Evolutionary conservation across 495 filamentous ascomycete genomes (phyloP), one percentile per base, ranked within the genome.

Genomic region (Trichocladium antarcticum): DNA sequence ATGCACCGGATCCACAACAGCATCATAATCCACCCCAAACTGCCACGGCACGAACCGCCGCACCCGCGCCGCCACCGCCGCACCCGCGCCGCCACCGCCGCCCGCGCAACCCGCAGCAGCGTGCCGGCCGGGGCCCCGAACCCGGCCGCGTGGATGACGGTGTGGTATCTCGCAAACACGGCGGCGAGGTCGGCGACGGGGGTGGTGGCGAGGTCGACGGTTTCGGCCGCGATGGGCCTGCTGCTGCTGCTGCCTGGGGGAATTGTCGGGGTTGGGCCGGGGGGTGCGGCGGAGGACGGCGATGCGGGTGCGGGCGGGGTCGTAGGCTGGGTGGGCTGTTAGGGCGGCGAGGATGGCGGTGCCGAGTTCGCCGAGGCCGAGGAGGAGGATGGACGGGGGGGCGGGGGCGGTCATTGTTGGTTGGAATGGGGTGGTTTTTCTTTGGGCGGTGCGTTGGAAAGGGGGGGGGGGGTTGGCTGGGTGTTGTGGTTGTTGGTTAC

Each of bases 1-100:
- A 2, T 32, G 31, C 14, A 6, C 22, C 12, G 9, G 31, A 11
- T 19, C 31, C 0, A 1, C 43, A 29, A 83, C 75, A 27, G 64
- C 61, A 48, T 79, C 75, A 56, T 84, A 83, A 54, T 84, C 77
- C 2, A 81, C 69, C 8, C 80, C 80, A 59, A 78, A 82, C 59
- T 85, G 80, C 80, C 80, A 82, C 2, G 80, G 79, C 12, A 82
- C 60, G 51, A 73, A 82, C 7, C 72, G 56, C 12, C 47, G 39
- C 0, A 70, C 61, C 4, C 24, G 24, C 4, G 76, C 76, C 9
- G 51, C 48, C 4, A 83, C 61, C 0, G 71, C 74, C 0, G 79
- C 78, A 2, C 53, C 53, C 0, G 74, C 63, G 22, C 80, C 47
- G 41, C 77, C 78, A 0, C 67, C 21, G 51, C 80, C 78, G 15